These are phyloP conservation scores for Ochromonas danica DNA, from an alignment of 108 stramenopile species.

Conservation along the genomic window DNA sequence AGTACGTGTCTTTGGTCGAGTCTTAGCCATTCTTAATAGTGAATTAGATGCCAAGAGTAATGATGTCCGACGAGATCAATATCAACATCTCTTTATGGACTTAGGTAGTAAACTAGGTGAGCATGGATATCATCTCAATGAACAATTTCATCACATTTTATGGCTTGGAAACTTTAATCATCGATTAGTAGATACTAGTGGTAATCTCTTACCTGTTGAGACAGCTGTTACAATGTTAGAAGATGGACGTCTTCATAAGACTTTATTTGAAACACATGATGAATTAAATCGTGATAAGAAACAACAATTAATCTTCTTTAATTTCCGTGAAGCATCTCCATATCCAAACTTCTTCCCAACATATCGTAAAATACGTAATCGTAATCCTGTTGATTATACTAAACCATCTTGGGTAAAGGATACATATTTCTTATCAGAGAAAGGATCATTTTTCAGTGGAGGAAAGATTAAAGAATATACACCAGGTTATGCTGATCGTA, in stretches of 20 bases:
- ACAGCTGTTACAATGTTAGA: background rate
- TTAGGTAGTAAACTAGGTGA: slow-evolving; percentile 38
- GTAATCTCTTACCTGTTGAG: background rate
- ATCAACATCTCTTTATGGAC: background rate
- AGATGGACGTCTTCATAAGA: background rate
- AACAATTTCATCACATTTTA: slow-evolving; percentile 44
- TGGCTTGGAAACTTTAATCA: slow-evolving; percentile 45
- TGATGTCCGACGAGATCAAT: slow-evolving; percentile 38
- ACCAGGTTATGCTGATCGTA: slow-evolving; percentile 39
- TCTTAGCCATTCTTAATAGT: slow-evolving; percentile 27
- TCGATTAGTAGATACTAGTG: slow-evolving; percentile 5
- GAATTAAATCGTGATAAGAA: slow-evolving; percentile 23
- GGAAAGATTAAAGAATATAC: slow-evolving; percentile 30
- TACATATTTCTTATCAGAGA: background rate
- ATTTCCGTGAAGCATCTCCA: slow-evolving; percentile 34
- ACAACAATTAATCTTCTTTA: slow-evolving; percentile 13
- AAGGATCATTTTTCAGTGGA: slow-evolving; percentile 38
- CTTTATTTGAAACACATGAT: slow-evolving; percentile 40
- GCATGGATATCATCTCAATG: slow-evolving; percentile 27
- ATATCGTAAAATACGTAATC: slow-evolving; percentile 38
- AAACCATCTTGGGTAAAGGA: slow-evolving; percentile 21
- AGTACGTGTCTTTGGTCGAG: slow-evolving; percentile 24
- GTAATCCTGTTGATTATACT: background rate
- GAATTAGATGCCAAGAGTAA: slow-evolving; percentile 33
- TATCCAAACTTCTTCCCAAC: slow-evolving; percentile 42